Conservation (phyloP, 768 basidiomycete species). For the Hirschioporus abietinus region DNA sequence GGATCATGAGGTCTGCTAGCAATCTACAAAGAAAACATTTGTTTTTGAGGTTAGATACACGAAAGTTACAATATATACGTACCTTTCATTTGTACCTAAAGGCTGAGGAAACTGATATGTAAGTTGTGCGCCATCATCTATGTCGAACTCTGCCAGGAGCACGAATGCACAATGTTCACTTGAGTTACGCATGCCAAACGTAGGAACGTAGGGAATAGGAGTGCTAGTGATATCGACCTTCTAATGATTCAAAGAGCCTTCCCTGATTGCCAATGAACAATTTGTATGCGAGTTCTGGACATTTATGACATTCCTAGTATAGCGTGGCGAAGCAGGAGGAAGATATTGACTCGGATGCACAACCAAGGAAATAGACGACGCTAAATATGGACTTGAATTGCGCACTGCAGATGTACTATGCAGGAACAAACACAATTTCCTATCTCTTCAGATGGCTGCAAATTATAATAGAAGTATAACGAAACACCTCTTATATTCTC, state of each 20-base stretch:
- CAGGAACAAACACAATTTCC: no score
- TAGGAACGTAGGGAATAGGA: neutral
- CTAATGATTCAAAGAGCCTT: neutral
- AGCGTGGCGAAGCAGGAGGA: neutral
- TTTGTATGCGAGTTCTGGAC: neutral
- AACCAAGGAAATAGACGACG: neutral
- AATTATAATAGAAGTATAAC: no score
- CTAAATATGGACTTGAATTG: no score
- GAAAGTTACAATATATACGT: constrained; percentile 29
- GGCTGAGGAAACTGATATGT: constrained; percentile 96
- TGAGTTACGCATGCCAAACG: constrained; percentile 45
- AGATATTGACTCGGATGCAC: neutral
- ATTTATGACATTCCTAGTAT: neutral
- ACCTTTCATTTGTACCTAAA: constrained; percentile 94
- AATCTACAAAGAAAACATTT: constrained; percentile 44
- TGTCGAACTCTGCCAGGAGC: constrained; percentile 98
- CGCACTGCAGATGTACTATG: no score
- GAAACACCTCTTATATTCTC: no score
- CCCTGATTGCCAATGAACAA: neutral
- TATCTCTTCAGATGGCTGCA: no score
- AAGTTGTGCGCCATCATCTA: constrained; percentile 87
- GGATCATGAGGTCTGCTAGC: constrained; percentile 95
- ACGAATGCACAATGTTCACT: constrained; percentile 87
- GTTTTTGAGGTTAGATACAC: constrained; percentile 7
- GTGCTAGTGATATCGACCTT: neutral